Evolutionary conservation across 805 yeast genomes (phyloP).

Genomic region (Groenewaldozyma salmanticensis): DNA sequence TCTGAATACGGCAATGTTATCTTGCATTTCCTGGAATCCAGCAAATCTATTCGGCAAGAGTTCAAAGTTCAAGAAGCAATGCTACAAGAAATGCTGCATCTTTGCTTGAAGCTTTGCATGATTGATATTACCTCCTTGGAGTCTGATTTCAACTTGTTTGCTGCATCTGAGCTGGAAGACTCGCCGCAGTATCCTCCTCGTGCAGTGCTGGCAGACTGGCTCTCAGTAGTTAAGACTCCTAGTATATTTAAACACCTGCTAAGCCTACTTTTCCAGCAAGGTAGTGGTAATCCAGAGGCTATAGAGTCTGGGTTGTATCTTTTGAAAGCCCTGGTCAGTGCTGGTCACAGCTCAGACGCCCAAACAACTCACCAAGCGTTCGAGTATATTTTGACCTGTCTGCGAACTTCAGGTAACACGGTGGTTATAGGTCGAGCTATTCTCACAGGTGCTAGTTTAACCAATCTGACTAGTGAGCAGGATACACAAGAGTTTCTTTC

Average conservation of each 20-base stretch:
- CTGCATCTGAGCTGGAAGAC: constrained; percentile 66
- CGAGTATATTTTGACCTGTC: neutral
- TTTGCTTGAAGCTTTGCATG: constrained; percentile 11
- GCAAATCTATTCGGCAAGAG: too few relatives aligned
- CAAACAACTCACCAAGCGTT: neutral
- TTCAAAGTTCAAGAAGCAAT: too few relatives aligned
- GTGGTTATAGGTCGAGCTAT: constrained; percentile 16
- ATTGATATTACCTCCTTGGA: constrained; percentile 29
- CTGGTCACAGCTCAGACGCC: too few relatives aligned
- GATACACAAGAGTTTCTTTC: neutral
- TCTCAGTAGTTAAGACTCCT: constrained; percentile 9
- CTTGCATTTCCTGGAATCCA: too few relatives aligned
- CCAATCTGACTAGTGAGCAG: constrained; percentile 8
- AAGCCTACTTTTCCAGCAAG: too few relatives aligned
- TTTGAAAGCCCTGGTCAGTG: neutral
- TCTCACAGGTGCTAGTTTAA: constrained; percentile 15
- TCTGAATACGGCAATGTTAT: too few relatives aligned
- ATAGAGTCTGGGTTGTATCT: neutral
- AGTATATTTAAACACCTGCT: constrained; percentile 6
- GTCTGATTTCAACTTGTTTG: constrained; percentile 57
- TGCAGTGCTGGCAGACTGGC: constrained; percentile 36
- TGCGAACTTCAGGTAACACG: neutral
- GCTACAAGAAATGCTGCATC: too few relatives aligned
- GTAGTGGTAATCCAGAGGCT: neutral
- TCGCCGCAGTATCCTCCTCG: constrained; percentile 47